Percentiles rank a stretch among this genome's conserved stretches.
phyloP scores from a whole-genome alignment of 768 basidiomycete genomes.

The Pulveroboletus sp. region DNA sequence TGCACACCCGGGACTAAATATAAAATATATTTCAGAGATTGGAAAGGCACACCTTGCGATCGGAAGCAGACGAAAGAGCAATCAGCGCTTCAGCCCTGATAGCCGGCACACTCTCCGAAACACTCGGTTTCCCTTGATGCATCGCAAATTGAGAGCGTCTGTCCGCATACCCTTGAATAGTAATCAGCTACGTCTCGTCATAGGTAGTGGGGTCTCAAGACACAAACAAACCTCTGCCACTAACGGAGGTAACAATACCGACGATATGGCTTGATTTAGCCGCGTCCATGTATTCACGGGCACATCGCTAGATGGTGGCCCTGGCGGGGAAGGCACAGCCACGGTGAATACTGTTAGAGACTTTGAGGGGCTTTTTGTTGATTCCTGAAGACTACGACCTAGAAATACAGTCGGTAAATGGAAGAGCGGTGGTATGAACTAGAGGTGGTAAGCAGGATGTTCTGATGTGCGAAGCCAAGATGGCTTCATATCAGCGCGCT shows the following conservation, averaged over 20 bases:
- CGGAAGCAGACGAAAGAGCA: background rate
- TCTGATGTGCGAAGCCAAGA: background rate
- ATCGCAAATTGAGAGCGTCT: background rate
- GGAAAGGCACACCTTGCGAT: background rate
- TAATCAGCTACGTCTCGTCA: background rate
- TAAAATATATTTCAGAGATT: slow-evolving; percentile 6
- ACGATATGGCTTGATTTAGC: background rate
- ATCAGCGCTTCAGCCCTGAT: background rate
- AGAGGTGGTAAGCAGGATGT: background rate
- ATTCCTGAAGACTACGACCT: background rate
- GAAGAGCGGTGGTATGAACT: background rate
- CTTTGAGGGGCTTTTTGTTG: too few relatives aligned
- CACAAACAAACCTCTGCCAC: background rate
- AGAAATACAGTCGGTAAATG: background rate
- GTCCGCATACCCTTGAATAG: background rate
- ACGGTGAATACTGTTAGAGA: too few relatives aligned
- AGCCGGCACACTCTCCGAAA: background rate
- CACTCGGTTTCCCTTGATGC: background rate
- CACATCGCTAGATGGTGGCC: background rate
- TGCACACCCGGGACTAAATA: background rate
- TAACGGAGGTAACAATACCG: background rate
- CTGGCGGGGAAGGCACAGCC: background rate
- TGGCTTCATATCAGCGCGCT: too few relatives aligned
- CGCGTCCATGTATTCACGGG: background rate
- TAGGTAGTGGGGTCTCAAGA: background rate